These are phyloP conservation scores for Vigna hirtella DNA, from an alignment of 306 rosid genomes.

Conservation along the genomic window DNA sequence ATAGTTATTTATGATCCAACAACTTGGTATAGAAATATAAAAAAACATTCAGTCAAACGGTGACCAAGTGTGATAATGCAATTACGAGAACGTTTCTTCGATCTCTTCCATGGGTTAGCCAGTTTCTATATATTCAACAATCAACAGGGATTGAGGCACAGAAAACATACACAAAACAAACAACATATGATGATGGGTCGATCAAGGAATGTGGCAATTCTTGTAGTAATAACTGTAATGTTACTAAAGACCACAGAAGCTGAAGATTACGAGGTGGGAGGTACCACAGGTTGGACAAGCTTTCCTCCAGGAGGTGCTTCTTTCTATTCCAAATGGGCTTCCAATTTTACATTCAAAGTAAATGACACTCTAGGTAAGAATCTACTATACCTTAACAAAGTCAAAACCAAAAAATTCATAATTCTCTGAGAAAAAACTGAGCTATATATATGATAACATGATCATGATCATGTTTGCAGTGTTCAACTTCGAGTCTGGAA, in stretches of 20 bases:
- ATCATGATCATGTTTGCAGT: slow-evolving; percentile 39
- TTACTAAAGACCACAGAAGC: slow-evolving; percentile 37
- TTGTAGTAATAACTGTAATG: slow-evolving; percentile 5
- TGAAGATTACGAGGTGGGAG: slow-evolving; percentile 49
- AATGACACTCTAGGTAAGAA: slow-evolving; percentile 51
- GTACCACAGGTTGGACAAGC: slow-evolving; percentile 50
- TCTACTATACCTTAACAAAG: background rate
- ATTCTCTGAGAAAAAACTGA: background rate
- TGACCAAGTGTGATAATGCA: slow-evolving; percentile 10
- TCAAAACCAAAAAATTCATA: background rate
- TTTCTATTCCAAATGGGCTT: slow-evolving; percentile 56
- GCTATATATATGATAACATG: background rate
- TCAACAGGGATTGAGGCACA: background rate
- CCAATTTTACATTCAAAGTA: slow-evolving; percentile 35
- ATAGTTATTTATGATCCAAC: slow-evolving; percentile 8
- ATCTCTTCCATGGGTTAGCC: background rate
- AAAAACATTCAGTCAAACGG: background rate
- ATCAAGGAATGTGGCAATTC: slow-evolving; percentile 27
- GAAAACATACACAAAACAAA: slow-evolving; percentile 19
- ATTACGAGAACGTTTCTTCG: background rate
- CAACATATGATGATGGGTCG: slow-evolving; percentile 35
- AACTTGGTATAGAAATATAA: background rate
- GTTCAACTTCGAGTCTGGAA: slow-evolving; percentile 48
- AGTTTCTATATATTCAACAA: slow-evolving; percentile 29
- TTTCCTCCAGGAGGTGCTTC: slow-evolving; percentile 47